Base-by-base conservation (phyloP, 352 stramenopile species). In the Globisporangium iwayamae region DNA sequence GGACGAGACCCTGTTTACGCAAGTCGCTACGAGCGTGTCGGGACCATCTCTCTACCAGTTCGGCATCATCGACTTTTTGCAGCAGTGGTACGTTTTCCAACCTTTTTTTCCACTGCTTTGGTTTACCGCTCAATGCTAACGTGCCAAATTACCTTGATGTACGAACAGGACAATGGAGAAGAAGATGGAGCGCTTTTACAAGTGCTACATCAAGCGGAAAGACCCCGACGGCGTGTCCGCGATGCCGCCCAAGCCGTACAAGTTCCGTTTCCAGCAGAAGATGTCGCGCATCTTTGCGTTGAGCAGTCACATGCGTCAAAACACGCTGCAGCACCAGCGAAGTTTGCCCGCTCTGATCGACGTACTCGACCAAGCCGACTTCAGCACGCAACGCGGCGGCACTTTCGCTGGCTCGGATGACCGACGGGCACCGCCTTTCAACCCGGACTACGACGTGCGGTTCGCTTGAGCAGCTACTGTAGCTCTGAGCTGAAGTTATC, bases 101-200 rank as follows among this genome's bases (percentile, higher is more conserved):
- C 28, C 13, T 25, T 55, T 20, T 20, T 28, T 22, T 14, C 54
- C 36, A 0, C 56, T 63, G 22, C 11, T 48, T 54, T 52, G 36
- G 25, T 43, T 63, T 47, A 41, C 60, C 4, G 7, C 18, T 2
- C 32, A 51, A 51, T 41, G 10, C n/a, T 36, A 36, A 36, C 10
- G 10, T 36, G 9, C 9, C 16, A 0, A 9, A 4, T 20, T 55
- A 16, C 10, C 22, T 14, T 20, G 28, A 5, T 58, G n/a, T 7
- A 20, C 14, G 16, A 45, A 48, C 55, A 94, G 85, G 85, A 97
- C 89, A 16, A 79, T 94, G 63, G 78, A 96, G 57, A 97, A 97
- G 72, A 93, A 93, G 60, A 83, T 94, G 72, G 90, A 97, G 69
- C 82, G 89, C 3, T 96, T 96, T 65, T 96, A 94, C 78, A 97